Base-by-base conservation (phyloP, 208 protist genomes). In the Trypanosoma avium region DNA sequence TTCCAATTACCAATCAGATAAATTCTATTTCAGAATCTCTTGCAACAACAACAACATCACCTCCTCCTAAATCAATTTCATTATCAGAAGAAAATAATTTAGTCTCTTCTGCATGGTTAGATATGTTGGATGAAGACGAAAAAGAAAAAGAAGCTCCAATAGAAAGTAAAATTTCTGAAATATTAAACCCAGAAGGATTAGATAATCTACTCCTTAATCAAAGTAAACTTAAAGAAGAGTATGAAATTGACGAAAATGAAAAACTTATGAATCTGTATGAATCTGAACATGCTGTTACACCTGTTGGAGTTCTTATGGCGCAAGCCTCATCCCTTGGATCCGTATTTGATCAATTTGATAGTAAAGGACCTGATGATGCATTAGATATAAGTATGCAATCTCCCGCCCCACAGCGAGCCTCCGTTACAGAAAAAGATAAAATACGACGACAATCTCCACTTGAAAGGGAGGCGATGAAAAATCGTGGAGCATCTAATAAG, bases 301-400 rank as follows among this genome's bases (percentile, higher is more conserved):
- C 89, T 0, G 73, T 91, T 6, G 86, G 82, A 0, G 81, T 80
- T 35, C 67, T 75, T 12, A 89, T 92, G 86, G 40, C 75, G 33
- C 61, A 78, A 27, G 89, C 89, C 2, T 81, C 88, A 19, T 67
- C 53, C 2, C 13, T 92, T 9, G 75, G 75, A 40, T 70, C 58
- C 9, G 67, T 95, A 22, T 92, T 92, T 65, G 61, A 62, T 12
- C 76, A 92, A 71, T 95, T 95, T 70, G 79, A 92, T 63, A 79
- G 72, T 6, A 42, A 75, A 19, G 77, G 79, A 5, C 89, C 89
- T 15, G 82, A 89, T 50, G 62, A 76, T 36, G 36, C 40, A 9
- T 13, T 59, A 21, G 64, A 67, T 2, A n/a, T 19, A 12, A 70
- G 60, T 5, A 78, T 70, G 27, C 48, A 26, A 17, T 52, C 64